Percentiles rank a stretch among this genome's conserved stretches.
phyloP scores from a whole-genome alignment of 2,329 filamentous ascomycete species.

The Phialophora macrospora region DNA sequence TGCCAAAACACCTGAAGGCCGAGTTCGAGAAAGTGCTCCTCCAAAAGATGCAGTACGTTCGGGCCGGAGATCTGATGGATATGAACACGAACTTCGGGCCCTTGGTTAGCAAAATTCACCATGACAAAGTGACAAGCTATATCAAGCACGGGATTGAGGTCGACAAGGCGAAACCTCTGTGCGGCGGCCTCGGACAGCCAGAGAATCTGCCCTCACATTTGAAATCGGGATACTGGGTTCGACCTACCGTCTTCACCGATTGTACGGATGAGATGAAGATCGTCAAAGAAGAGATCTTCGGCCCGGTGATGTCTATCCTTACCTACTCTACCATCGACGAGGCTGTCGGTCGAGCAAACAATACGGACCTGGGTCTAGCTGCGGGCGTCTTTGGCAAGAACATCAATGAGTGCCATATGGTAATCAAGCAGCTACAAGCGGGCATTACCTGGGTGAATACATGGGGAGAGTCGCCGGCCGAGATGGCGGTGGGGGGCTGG shows the following conservation, averaged over 20 bases:
- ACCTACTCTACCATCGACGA: slow-evolving; percentile 73
- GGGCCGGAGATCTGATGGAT: slow-evolving; percentile 75
- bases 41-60: slow-evolving; percentile 71
- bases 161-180: slow-evolving; percentile 75
- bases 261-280: slow-evolving; percentile 84
- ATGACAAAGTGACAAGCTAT: slow-evolving; percentile 77
- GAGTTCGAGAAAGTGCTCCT: slow-evolving; percentile 72
- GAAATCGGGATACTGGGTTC: slow-evolving; percentile 77
- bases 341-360: slow-evolving; percentile 73
- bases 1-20: slow-evolving; percentile 68
- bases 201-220: slow-evolving; percentile 56
- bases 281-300: slow-evolving; percentile 83
- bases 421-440: slow-evolving; percentile 73
- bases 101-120: slow-evolving; percentile 74
- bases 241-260: slow-evolving; percentile 82
- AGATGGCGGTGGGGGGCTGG: slow-evolving; percentile 93
- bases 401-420: slow-evolving; percentile 72
- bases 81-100: slow-evolving; percentile 80
- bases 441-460: slow-evolving; percentile 93
- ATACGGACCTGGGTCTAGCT: slow-evolving; percentile 76
- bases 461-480: slow-evolving; percentile 88
- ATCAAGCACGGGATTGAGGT: slow-evolving; percentile 74
- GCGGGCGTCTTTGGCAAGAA: slow-evolving; percentile 83
- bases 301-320: slow-evolving; percentile 82
- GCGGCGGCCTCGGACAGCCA: slow-evolving; percentile 69